These are phyloP conservation scores for Leersia perrieri DNA, from an alignment of 176 grass and related monocot genomes.

Conservation along the genomic window DNA sequence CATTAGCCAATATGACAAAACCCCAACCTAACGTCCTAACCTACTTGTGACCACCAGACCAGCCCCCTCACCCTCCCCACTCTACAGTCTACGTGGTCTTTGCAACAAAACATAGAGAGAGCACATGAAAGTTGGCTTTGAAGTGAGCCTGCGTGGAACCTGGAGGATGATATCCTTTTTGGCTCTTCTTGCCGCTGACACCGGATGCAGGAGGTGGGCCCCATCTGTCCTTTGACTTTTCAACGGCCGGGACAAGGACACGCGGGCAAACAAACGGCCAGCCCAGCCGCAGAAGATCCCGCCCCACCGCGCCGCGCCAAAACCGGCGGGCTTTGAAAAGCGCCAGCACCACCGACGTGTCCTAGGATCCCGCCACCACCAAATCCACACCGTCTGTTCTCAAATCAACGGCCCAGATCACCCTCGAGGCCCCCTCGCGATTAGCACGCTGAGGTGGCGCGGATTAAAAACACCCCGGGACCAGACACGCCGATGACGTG, in stretches of 20 bases:
- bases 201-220: background rate
- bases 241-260: background rate
- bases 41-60: too few species aligned
- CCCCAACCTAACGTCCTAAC: too few species aligned
- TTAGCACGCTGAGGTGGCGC: constrained; percentile 7
- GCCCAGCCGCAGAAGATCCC: constrained; percentile 9
- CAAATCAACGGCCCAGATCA: background rate
- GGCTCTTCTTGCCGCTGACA: background rate
- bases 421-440: background rate
- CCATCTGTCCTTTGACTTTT: background rate
- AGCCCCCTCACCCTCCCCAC: too few species aligned
- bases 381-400: background rate
- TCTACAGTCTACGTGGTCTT: too few species aligned
- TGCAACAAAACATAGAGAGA: background rate
- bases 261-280: background rate
- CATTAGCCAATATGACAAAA: background rate
- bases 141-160: background rate
- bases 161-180: too few species aligned
- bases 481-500: background rate
- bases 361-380: fast-evolving
- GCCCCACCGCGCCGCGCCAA: background rate
- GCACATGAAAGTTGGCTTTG: background rate
- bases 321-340: background rate
- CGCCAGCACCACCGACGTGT: background rate
- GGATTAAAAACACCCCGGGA: background rate